Base-by-base conservation (phyloP, 768 basidiomycete species). In the Zangia roseola region DNA sequence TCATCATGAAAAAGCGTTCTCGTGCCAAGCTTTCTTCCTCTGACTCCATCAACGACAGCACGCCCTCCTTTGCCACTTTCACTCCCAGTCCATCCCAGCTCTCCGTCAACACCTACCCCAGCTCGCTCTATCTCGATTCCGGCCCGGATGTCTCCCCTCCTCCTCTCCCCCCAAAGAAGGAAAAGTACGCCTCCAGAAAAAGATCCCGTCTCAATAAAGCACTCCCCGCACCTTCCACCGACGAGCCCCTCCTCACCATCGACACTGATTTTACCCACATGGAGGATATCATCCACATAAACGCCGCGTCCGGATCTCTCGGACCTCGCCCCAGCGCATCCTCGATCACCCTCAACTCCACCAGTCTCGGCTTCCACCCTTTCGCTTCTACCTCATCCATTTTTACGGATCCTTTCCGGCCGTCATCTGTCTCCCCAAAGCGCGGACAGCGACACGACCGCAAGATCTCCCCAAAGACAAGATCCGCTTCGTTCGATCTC, bases 251-350 rank as follows among this genome's bases (percentile, higher is more conserved):
- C 14, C 48, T 56, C 53, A 49, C 13, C 43, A 62, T 52, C 44
- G 57, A 53, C 57, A 70, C 52, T 58, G 67, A 50, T 61, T 67
- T 44, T 37, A 78, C 85, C 10, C 70, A 80, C 43, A 92, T 97
- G 79, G 85, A 88, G 33, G 94, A 87, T 6, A 92, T 97, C 60
- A 71, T 95, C 53, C 75, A 92, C 59, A 16, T 45, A 50, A 14
- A 40, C 58, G 19, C 51, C 52, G 7, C 36, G 9, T 35, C 62
- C 0, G 31, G 40, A 23, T 44, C 54, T 9, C 24, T 47, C 42
- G 23, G 44, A 43, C 33, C 48, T 56, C 54, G 60, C 60, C 51
- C 50, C 58, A 45, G 55, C 47, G 42, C 47, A 46, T 43, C 62
- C 31, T 51, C 57, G 40, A 45, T 43, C 37, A 41, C 43, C 10